Evolutionary conservation across 2,329 filamentous ascomycete species (phyloP), one percentile per base, ranked within the genome.

Genomic region (Colletotrichum sp.): DNA sequence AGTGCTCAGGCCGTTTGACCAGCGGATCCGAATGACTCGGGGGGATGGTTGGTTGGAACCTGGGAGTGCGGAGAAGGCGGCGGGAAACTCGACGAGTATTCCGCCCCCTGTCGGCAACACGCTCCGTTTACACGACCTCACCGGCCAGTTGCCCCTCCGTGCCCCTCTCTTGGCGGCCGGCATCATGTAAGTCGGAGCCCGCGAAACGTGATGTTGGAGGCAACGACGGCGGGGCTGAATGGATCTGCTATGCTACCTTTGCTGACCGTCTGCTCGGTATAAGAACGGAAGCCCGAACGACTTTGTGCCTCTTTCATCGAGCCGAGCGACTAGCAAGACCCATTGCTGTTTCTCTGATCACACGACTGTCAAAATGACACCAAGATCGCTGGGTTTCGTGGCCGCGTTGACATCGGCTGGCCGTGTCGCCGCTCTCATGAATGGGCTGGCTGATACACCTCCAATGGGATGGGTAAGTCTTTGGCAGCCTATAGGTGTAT

Each of bases 381-480:
- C 60, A 26, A 74, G 28, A 74, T 74, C 70, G 28, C 32, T 74
- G 16, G 59, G 70, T 15, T 18, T 76, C 13, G 63, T 67, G 34
- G 69, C 69, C 60, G 72, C 60, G 18, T 63, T 77, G 34, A 52
- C 69, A 16, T 72, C 76, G 28, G 71, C 59, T 4, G 63, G 69
- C 59, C 71, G 72, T 10, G 78, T 74, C 24, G 70, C 67, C 32
- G 78, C 78, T 30, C 36, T 79, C 62, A 76, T 60, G 16, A 79
- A 79, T 30, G 78, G 78, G 7, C 55, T 79, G 60, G 78, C 78
- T 24, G 62, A 69, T 10, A 79, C 78, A 36, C 78, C 78, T 32
- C 78, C 77, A 5, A 79, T 79, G 77, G 78, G 78, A 69, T 79
- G 78, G 77, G 78, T 79, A 65, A 26, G 69, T 65, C 9, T 15